A percentile compares a stretch with the other conserved stretches of the same genome.
Conservation (phyloP, 2,329 filamentous ascomycete genomes). For the Ilyonectria destructans region DNA sequence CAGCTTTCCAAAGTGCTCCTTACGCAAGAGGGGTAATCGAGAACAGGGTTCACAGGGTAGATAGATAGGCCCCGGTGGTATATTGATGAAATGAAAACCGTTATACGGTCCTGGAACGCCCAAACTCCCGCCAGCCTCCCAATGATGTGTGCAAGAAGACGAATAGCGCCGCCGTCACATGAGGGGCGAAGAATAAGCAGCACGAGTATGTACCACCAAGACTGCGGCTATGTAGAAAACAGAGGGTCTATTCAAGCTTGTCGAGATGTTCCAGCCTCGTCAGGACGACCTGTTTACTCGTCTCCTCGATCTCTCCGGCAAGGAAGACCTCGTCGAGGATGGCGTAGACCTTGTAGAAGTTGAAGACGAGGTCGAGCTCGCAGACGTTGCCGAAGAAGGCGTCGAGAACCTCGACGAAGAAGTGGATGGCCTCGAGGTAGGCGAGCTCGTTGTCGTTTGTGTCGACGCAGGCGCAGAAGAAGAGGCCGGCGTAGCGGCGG, state of each 20-base stretch:
- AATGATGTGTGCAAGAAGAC: constrained; percentile 25
- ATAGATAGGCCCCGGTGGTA: constrained; percentile 13
- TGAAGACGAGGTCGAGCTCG: constrained; percentile 92
- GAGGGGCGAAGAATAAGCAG: not conserved
- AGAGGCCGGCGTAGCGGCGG: constrained; percentile 95
- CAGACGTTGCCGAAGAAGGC: constrained; percentile 99
- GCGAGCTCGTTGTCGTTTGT: constrained; percentile 99
- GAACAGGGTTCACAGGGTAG: not conserved
- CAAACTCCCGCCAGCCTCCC: constrained; percentile 28
- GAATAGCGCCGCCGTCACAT: not conserved
- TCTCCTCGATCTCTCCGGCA: constrained; percentile 98
- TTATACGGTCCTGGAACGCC: constrained; percentile 17
- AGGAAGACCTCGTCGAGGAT: constrained; percentile 99
- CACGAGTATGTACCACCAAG: not conserved
- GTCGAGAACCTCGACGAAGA: constrained; percentile 99
- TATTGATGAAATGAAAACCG: constrained; percentile 19
- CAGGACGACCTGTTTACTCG: constrained; percentile 97
- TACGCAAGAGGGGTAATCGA: not conserved
- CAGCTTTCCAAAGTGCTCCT: not conserved
- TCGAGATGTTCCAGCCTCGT: constrained; percentile 96
- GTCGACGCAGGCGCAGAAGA: constrained; percentile 99
- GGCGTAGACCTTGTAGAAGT: constrained; percentile 93
- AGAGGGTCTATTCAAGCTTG: constrained; percentile 82
- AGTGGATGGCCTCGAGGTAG: constrained; percentile 97
- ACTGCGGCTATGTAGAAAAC: not conserved